Evolutionary conservation across 2,329 filamentous ascomycete genomes (phyloP).

Genomic region (Hymenoscyphus infarciens): DNA sequence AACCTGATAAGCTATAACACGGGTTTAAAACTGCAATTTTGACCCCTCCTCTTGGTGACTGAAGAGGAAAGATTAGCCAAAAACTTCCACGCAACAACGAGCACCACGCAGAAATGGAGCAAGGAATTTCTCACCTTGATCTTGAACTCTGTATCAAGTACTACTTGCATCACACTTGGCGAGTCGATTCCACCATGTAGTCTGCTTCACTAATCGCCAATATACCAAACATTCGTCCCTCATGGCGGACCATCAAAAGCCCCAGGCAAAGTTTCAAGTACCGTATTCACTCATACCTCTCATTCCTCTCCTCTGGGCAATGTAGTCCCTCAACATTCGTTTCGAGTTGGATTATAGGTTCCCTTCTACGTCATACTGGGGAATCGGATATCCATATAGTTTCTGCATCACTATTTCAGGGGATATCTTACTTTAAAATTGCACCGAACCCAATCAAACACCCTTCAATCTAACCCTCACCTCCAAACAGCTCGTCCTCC

Average conservation of each 20-base stretch:
- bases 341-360: neutral
- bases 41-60: no score
- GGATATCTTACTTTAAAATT: slow-evolving; percentile 1
- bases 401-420: neutral
- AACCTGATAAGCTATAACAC: no score
- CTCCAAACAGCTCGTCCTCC: slow-evolving; percentile 33
- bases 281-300: neutral
- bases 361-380: neutral
- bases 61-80: no score
- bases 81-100: no score
- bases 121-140: no score
- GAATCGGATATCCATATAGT: neutral
- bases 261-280: neutral
- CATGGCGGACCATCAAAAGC: neutral
- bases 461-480: slow-evolving; percentile 25
- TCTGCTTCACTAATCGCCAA: no score
- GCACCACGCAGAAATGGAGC: no score
- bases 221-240: neutral
- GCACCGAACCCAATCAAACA: neutral
- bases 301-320: no score
- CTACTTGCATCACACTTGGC: no score
- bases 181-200: no score
- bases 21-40: no score
- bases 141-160: no score
- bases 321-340: neutral